phyloP scores from a whole-genome alignment of 768 basidiomycete genomes.

The Collybiopsis confluens region DNA sequence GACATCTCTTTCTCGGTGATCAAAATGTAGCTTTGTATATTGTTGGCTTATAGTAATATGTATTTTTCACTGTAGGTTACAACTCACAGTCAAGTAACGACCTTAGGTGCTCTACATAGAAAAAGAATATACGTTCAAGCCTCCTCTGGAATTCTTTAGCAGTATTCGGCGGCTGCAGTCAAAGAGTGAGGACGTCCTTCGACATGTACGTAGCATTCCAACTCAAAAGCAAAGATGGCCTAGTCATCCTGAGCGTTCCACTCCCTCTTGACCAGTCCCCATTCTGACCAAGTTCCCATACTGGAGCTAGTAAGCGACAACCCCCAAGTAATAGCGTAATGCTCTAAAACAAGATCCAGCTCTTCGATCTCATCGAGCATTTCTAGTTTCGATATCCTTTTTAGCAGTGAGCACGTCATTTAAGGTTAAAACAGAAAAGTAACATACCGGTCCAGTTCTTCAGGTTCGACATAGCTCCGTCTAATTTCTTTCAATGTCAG shows the following conservation, averaged over 20 bases:
- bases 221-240: not conserved
- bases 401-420: not conserved
- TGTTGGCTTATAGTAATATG: too few relatives aligned
- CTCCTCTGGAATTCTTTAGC: too few relatives aligned
- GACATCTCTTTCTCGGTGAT: too few relatives aligned
- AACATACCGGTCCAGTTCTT: constrained; percentile 58
- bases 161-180: too few relatives aligned
- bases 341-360: constrained; percentile 80
- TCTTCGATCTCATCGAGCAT: constrained; percentile 94
- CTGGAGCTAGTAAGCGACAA: constrained; percentile 16
- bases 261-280: constrained; percentile 27
- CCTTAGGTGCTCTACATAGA: too few relatives aligned
- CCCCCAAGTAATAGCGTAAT: constrained; percentile 88
- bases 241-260: not conserved
- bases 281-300: constrained; percentile 25
- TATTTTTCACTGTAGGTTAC: too few relatives aligned
- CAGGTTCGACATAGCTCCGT: constrained; percentile 35
- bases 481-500: constrained; percentile 71
- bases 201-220: not conserved
- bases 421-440: not conserved
- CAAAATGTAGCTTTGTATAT: too few relatives aligned
- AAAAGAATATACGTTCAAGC: too few relatives aligned
- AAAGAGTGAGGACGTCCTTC: too few relatives aligned
- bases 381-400: constrained; percentile 76
- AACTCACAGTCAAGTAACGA: too few relatives aligned